Conservation (phyloP, 163 green algal genomes). For the Chlorella variabilis region DNA sequence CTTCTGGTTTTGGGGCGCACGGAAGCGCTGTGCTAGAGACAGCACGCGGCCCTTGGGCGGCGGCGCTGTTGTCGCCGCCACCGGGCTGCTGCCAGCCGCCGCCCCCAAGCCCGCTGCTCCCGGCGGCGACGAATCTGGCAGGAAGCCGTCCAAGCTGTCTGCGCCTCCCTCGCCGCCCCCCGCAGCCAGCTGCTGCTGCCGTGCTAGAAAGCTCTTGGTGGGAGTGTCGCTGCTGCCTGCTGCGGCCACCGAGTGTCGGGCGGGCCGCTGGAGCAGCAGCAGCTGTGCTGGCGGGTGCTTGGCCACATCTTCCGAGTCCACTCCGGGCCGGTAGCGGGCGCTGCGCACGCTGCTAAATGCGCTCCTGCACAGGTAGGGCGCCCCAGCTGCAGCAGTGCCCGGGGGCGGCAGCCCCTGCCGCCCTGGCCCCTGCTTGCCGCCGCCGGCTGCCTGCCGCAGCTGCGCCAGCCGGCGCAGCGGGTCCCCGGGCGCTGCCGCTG, state of each 20-base stretch:
- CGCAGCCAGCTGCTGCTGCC: background rate
- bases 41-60: background rate
- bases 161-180: background rate
- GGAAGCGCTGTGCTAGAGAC: background rate
- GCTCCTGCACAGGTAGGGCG: background rate
- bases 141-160: constrained; percentile 9
- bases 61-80: background rate
- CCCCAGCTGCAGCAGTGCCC: background rate
- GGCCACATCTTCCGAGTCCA: background rate
- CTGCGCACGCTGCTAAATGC: background rate
- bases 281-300: background rate
- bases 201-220: constrained; percentile 12
- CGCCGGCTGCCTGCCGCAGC: constrained; percentile 29
- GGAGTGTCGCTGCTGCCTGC: background rate
- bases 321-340: constrained; percentile 27
- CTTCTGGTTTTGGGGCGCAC: background rate
- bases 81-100: background rate
- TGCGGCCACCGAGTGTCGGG: background rate
- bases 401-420: background rate
- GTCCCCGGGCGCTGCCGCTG: background rate
- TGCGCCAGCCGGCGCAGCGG: constrained; percentile 31
- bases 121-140: background rate
- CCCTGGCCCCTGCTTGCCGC: background rate
- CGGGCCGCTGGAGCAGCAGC: background rate
- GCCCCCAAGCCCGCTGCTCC: background rate